A percentile compares a stretch with the other conserved stretches of the same genome.
Conservation (phyloP, 2,329 filamentous ascomycete genomes). For the Penicillium sp. region DNA sequence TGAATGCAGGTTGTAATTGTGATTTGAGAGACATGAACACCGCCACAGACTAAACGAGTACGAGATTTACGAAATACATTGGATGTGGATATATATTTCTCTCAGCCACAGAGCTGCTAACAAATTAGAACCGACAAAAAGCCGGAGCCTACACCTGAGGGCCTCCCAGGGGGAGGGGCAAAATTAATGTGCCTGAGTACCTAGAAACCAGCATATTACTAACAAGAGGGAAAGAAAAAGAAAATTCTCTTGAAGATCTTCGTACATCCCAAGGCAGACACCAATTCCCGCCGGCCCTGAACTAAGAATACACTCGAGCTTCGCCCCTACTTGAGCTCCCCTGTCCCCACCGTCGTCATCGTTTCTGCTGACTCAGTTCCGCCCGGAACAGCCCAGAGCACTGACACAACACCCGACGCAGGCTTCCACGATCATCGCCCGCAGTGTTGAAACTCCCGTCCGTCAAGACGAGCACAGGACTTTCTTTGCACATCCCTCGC, state of each 20-base stretch:
- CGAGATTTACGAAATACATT: background rate
- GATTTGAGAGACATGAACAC: background rate
- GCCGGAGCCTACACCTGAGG: constrained; percentile 10
- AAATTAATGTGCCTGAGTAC: background rate
- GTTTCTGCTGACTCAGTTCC: constrained; percentile 28
- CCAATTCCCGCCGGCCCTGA: background rate
- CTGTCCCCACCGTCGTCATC: constrained; percentile 23
- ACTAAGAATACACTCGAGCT: constrained; percentile 18
- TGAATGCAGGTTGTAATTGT: background rate
- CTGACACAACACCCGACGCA: constrained; percentile 2
- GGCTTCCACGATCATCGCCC: constrained; percentile 13
- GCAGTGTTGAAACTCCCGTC: background rate
- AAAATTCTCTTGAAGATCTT: background rate
- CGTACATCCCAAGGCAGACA: constrained; percentile 18
- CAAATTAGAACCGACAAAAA: constrained; percentile 13
- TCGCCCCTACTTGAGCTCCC: constrained; percentile 5
- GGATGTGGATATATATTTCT: constrained; percentile 1
- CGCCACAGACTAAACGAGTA: background rate
- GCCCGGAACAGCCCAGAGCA: constrained; percentile 14
- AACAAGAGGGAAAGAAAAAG: background rate
- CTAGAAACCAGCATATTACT: background rate
- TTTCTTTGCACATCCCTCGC: background rate
- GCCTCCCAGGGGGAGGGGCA: background rate
- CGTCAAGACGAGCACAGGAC: constrained; percentile 3
- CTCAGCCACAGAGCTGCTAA: constrained; percentile 2